A percentile compares a stretch with the other conserved stretches of the same genome.
Evolutionary conservation across 495 filamentous ascomycete species (phyloP).

Genomic region (Amniculicola lignicola): DNA sequence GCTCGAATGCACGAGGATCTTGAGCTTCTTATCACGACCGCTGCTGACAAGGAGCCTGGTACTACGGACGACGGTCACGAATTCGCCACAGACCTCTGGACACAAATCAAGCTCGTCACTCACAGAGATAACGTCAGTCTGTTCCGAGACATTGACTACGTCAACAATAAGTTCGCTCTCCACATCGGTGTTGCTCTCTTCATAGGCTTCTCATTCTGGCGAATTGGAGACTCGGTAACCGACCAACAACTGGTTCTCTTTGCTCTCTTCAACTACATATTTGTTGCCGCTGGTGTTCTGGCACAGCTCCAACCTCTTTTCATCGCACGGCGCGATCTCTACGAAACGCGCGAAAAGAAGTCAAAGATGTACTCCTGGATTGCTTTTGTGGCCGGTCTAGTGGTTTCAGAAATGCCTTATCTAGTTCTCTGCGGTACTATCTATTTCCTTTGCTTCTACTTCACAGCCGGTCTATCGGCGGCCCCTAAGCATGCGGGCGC

Average conservation of each 20-base stretch:
- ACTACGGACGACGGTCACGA: conserved; percentile 31
- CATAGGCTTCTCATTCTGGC: conserved; percentile 54
- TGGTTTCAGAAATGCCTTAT: conserved; percentile 61
- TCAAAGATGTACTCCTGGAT: conserved; percentile 49
- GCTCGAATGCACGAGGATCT: conserved; percentile 11
- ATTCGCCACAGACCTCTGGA: conserved; percentile 47
- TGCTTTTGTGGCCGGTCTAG: conserved; percentile 35
- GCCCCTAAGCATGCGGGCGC: conserved; percentile 46
- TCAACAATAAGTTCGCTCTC: conserved; percentile 46
- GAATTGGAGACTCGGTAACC: conserved; percentile 33
- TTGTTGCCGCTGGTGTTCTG: conserved; percentile 40
- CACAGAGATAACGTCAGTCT: conserved; percentile 31
- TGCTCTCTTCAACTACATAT: conserved; percentile 43
- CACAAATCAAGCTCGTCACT: conserved; percentile 42
- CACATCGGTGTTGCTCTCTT: conserved; percentile 49
- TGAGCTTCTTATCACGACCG: conserved; percentile 10
- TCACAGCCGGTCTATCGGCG: conserved; percentile 51
- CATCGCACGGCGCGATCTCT: conserved; percentile 22
- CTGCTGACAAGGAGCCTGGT: not conserved
- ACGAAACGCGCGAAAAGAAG: conserved; percentile 18
- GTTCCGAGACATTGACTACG: conserved; percentile 46
- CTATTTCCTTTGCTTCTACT: conserved; percentile 62
- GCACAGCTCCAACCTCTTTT: conserved; percentile 25
- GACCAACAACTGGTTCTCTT: conserved; percentile 43
- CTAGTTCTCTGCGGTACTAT: conserved; percentile 54